Conservation (phyloP, 768 basidiomycete species). For the Tephrocybe sp. region DNA sequence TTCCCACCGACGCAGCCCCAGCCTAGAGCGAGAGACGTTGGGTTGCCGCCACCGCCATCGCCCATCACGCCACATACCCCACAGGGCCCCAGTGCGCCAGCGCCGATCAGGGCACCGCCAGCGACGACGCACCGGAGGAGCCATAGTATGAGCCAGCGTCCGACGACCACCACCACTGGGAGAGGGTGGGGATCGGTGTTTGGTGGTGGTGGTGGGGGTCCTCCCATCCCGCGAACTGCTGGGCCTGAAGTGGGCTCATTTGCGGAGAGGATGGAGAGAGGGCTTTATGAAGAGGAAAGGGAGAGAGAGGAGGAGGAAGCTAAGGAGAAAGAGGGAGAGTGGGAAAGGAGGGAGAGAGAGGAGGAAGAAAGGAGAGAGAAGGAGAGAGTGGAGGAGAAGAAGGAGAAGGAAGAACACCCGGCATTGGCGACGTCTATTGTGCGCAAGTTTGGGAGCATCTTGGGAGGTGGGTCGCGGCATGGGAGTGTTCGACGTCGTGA, state of each 20-base stretch:
- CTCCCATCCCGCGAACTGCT: slow-evolving; percentile 52
- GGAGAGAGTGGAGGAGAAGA: slow-evolving; percentile 24
- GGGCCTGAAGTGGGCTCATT: slow-evolving; percentile 66
- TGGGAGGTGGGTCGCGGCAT: slow-evolving; percentile 46
- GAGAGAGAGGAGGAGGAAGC: slow-evolving; percentile 29
- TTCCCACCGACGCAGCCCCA: slow-evolving; percentile 51
- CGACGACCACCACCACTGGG: slow-evolving; percentile 32
- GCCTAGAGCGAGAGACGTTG: slow-evolving; percentile 68
- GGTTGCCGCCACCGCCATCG: slow-evolving; percentile 45
- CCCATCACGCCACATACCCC: slow-evolving; percentile 21
- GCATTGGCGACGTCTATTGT: slow-evolving; percentile 72
- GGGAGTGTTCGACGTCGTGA: slow-evolving; percentile 41
- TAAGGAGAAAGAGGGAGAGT: slow-evolving; percentile 23
- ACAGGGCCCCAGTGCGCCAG: slow-evolving; percentile 5
- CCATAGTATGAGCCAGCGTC: slow-evolving; percentile 81
- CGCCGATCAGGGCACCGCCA: slow-evolving; percentile 66
- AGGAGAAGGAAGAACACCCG: slow-evolving; percentile 31
- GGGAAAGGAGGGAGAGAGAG: slow-evolving; percentile 28
- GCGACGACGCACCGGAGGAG: slow-evolving; percentile 80
- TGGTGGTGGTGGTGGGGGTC: slow-evolving; percentile 39
- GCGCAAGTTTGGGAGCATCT: slow-evolving; percentile 72
- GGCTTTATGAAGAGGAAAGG: slow-evolving; percentile 27
- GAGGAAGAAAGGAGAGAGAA: slow-evolving; percentile 28
- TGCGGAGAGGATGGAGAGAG: slow-evolving; percentile 36
- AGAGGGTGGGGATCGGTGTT: slow-evolving; percentile 64